These are phyloP conservation scores for Agrocybe praecox DNA, from an alignment of 768 basidiomycete genomes.

Conservation along the genomic window DNA sequence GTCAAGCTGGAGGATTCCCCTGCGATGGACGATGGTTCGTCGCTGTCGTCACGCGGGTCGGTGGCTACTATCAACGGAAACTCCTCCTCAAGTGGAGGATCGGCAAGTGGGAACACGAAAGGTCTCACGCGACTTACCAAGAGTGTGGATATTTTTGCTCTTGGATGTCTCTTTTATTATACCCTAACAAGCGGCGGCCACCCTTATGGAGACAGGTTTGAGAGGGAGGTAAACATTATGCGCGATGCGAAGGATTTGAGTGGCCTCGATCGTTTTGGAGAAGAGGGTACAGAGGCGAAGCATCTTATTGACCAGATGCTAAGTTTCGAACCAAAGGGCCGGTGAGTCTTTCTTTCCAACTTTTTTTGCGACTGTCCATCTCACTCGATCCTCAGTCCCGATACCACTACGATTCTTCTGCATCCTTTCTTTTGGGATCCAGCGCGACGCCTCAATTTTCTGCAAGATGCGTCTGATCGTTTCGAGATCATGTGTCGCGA, in stretches of 20 bases:
- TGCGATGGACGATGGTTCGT: conserved; percentile 50
- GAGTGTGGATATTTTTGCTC: conserved; percentile 94
- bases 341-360: conserved; percentile 51
- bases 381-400: conserved; percentile 58
- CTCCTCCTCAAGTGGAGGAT: conserved; percentile 23
- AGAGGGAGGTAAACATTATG: conserved; percentile 93
- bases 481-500: conserved; percentile 98
- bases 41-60: conserved; percentile 68
- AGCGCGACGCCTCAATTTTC: conserved; percentile 80
- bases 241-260: conserved; percentile 75
- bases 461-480: conserved; percentile 97
- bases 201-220: conserved; percentile 92
- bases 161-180: conserved; percentile 96
- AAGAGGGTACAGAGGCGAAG: conserved; percentile 91
- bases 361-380: conserved; percentile 2
- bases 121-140: conserved; percentile 80
- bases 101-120: conserved; percentile 27
- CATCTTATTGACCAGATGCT: conserved; percentile 83
- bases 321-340: conserved; percentile 66
- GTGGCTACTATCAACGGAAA: conserved; percentile 49
- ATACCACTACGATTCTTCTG: conserved; percentile 82
- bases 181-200: conserved; percentile 88
- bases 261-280: conserved; percentile 78
- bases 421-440: conserved; percentile 99
- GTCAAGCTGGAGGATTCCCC: conserved; percentile 84